Evolutionary conservation across 2,329 filamentous ascomycete genomes (phyloP), one percentile per base, ranked within the genome.

Genomic region (Fusarium sp.): DNA sequence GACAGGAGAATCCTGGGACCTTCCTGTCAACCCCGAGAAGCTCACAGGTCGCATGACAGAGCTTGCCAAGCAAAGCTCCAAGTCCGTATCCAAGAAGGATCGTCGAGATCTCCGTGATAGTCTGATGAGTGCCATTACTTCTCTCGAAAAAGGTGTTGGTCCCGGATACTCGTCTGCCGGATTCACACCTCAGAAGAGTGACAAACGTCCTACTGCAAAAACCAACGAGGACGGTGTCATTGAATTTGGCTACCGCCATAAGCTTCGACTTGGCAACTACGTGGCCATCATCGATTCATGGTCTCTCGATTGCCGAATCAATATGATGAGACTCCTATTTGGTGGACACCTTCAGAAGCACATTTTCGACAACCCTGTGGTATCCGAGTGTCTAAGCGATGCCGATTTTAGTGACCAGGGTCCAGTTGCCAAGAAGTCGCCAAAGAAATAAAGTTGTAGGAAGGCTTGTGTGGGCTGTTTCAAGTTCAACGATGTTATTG

Each of bases 231-330:
- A 80, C 31, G 77, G 78, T 9, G 75, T 78, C 4, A 72, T 75
- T 29, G 81, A 84, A 57, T 82, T 83, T 57, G 82, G 82, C 4
- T 84, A 85, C 57, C 77, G 82, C 8, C 76, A 82, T 61, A 82
- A 78, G 60, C 71, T 84, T n/a, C 78, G 79, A 32, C 74, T 84
- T 6, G 76, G 80, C 14, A 78, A 79, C 43, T 72, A 77, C 57
- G 71, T 75, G 35, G 73, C 83, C 63, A 63, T 74, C 38, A 80
- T 85, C 45, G 78, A 84, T 52, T 78, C 78, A 1, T 86, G 83
- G 83, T 79, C 73, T 83, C 13, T 79, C 78, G 13, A 33, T 25
- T 76, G 78, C 15, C 75, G 82, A 17, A 74, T 82, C n/a, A 75
- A 79, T 41, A 75, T 80, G 66, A 75, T 85, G 53, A 81, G 79